Conservation (phyloP, 805 yeast species). For the Saccharomycopsis lassenensis region DNA sequence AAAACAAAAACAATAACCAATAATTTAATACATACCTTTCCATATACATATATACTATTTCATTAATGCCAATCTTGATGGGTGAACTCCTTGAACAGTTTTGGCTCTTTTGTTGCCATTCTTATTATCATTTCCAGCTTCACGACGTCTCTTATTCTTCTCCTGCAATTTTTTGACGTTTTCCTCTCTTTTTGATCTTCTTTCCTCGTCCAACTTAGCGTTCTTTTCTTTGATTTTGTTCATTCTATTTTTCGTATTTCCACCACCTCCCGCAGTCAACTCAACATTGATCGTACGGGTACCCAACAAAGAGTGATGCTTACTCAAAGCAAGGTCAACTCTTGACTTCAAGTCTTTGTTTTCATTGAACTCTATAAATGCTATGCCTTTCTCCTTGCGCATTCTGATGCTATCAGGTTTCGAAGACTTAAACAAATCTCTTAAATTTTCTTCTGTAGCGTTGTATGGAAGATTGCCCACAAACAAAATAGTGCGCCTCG, state of each 20-base stretch:
- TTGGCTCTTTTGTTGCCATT: neutral
- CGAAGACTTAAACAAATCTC: constrained; percentile 60
- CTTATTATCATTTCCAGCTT: neutral
- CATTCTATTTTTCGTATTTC: constrained; percentile 60
- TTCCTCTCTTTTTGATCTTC: constrained; percentile 41
- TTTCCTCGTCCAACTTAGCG: constrained; percentile 59
- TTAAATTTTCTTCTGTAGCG: constrained; percentile 48
- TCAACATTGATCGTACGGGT: constrained; percentile 86
- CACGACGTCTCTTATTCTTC: constrained; percentile 1
- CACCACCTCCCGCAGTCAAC: constrained; percentile 97
- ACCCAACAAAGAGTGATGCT: constrained; percentile 66
- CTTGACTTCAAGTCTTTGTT: constrained; percentile 23
- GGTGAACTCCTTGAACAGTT: constrained; percentile 12
- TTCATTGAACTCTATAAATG: constrained; percentile 64
- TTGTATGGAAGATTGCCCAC: constrained; percentile 85
- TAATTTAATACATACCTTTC: too few relatives aligned
- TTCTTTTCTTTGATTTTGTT: constrained; percentile 73
- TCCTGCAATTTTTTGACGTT: constrained; percentile 23
- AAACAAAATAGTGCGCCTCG: constrained; percentile 59
- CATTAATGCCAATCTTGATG: constrained; percentile 18
- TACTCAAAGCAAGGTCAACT: constrained; percentile 74
- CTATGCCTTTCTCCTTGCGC: constrained; percentile 81
- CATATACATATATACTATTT: too few relatives aligned
- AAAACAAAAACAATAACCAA: too few relatives aligned
- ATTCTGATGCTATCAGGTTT: constrained; percentile 69